Conservation (phyloP, 495 filamentous ascomycete genomes). For the Podospora fimiseda region DNA sequence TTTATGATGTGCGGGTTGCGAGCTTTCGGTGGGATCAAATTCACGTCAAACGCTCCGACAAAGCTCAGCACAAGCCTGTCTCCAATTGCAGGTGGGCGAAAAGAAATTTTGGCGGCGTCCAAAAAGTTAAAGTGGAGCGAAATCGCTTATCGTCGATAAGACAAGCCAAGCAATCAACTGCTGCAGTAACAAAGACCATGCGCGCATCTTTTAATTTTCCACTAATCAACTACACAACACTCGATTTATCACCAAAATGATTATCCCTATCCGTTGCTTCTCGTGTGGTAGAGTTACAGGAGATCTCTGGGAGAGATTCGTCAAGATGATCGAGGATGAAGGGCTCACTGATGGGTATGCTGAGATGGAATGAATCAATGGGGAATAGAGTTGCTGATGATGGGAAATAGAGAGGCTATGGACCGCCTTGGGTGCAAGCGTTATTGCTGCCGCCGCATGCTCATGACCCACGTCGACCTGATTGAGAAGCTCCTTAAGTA, state of each 20-base stretch:
- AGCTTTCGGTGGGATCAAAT: neutral
- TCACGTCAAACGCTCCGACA: conserved; percentile 1
- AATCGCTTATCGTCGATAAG: conserved; percentile 29
- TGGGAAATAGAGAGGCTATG: conserved; percentile 61
- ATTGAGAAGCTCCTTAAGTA: conserved; percentile 98
- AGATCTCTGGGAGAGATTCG: conserved; percentile 93
- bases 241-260: conserved; percentile 57
- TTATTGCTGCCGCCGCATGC: conserved; percentile 97
- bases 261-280: conserved; percentile 97
- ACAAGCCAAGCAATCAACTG: conserved; percentile 17
- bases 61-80: conserved; percentile 4
- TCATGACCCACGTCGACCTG: conserved; percentile 99
- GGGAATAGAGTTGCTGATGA: neutral
- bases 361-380: neutral
- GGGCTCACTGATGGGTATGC: conserved; percentile 69
- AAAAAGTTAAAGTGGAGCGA: conserved; percentile 30
- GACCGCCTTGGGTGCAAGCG: conserved; percentile 86
- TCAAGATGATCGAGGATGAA: conserved; percentile 75
- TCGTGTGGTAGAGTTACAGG: conserved; percentile 97
- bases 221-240: neutral
- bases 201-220: neutral
- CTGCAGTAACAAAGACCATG: conserved; percentile 17
- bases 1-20: neutral
- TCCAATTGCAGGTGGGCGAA: conserved; percentile 13
- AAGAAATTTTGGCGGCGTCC: conserved; percentile 31